Conservation (phyloP, 768 basidiomycete genomes). For the Naganishia randhawae region DNA sequence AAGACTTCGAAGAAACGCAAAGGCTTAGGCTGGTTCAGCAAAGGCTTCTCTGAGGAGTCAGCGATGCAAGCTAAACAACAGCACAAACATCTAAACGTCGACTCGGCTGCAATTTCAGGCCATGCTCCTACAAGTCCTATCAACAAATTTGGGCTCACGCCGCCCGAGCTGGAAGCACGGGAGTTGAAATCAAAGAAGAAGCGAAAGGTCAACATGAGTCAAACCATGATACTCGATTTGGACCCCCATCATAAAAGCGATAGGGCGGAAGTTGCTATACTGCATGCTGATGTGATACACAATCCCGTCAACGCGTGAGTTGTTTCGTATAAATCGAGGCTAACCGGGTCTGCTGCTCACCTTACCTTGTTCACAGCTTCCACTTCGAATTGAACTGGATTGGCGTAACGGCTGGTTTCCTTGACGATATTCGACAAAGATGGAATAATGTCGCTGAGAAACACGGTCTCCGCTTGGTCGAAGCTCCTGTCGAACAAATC, state of each 20-base stretch:
- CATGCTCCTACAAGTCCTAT: constrained; percentile 3
- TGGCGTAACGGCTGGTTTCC: constrained; percentile 81
- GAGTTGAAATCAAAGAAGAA: constrained; percentile 31
- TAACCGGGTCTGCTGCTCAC: background rate
- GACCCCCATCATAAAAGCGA: constrained; percentile 65
- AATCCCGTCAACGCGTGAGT: constrained; percentile 74
- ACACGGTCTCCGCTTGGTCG: constrained; percentile 85
- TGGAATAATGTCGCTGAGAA: constrained; percentile 80
- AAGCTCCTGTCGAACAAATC: constrained; percentile 88
- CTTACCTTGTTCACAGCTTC: constrained; percentile 54
- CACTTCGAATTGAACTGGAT: constrained; percentile 98
- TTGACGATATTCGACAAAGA: constrained; percentile 78
- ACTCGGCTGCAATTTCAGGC: background rate
- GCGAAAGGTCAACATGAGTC: constrained; percentile 59
- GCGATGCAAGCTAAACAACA: constrained; percentile 13
- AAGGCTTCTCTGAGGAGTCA: constrained; percentile 25
- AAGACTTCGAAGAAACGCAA: constrained; percentile 61
- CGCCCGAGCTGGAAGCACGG: constrained; percentile 21
- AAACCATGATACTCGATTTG: constrained; percentile 80
- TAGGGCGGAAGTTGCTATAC: constrained; percentile 77
- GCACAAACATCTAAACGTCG: constrained; percentile 7
- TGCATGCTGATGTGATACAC: constrained; percentile 92
- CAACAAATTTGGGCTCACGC: constrained; percentile 21
- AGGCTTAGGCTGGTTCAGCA: constrained; percentile 64
- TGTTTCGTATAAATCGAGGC: background rate